Conservation (phyloP, 805 yeast species). For the Saccharomycopsis fodiens region DNA sequence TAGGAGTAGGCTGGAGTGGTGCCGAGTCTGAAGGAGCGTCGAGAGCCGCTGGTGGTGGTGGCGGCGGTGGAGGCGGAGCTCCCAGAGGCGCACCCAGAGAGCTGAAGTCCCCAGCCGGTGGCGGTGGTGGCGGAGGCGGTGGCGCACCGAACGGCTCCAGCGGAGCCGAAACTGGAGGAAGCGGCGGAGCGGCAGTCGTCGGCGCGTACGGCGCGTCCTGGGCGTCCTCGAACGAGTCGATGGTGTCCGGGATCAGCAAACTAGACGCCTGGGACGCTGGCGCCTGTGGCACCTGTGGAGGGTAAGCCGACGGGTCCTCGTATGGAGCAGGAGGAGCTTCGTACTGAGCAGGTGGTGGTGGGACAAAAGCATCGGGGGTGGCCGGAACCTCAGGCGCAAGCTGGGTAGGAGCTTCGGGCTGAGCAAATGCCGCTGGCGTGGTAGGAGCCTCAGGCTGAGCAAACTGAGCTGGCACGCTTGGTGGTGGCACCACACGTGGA, state of each 20-base stretch:
- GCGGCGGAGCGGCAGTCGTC: neutral
- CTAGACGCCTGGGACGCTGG: constrained; percentile 18
- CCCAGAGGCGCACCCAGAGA: neutral
- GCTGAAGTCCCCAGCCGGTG: neutral
- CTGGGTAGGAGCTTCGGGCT: neutral
- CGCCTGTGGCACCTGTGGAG: constrained; percentile 3
- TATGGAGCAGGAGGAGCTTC: neutral
- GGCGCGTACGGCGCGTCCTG: constrained; percentile 1
- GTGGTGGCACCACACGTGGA: neutral
- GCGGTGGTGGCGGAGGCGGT: constrained; percentile 2
- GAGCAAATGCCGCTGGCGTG: neutral
- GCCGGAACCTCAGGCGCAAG: neutral
- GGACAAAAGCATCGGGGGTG: too few relatives aligned
- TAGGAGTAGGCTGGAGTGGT: constrained; percentile 28
- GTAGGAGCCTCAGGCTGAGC: neutral
- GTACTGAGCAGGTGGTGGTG: constrained; percentile 6
- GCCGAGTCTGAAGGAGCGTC: constrained; percentile 17
- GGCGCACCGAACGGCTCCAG: constrained; percentile 1
- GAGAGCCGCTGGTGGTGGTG: constrained; percentile 12
- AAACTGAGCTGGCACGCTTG: neutral
- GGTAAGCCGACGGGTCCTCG: too few relatives aligned
- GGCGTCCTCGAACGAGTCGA: constrained; percentile 20
- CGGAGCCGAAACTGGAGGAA: neutral
- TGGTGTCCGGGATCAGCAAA: constrained; percentile 20
- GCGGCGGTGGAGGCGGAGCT: constrained; percentile 15